Percentiles rank a stretch among this genome's conserved stretches.
Evolutionary conservation across 176 grass and related monocot genomes (phyloP).

Genomic region (Ensete ventricosum): DNA sequence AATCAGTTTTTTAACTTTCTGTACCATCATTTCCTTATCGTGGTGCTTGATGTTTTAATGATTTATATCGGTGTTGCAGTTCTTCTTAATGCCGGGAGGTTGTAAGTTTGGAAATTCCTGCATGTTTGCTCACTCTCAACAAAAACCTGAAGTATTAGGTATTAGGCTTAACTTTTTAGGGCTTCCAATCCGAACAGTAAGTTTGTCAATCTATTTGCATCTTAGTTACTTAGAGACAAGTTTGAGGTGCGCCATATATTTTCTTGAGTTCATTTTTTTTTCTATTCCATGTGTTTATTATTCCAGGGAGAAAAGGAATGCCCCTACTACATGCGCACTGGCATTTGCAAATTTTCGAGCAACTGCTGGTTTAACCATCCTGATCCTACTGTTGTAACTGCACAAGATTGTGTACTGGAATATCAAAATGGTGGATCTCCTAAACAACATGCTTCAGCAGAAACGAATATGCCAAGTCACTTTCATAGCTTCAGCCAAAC

Average conservation of each 20-base stretch:
- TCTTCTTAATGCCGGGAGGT: constrained; percentile 9
- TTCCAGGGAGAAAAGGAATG: constrained; percentile 15
- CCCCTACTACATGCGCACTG: constrained; percentile 14
- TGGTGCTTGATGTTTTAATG: not conserved
- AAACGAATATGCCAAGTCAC: not conserved
- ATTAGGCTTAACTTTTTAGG: constrained; percentile 7
- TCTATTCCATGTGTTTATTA: not conserved
- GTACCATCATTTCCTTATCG: not conserved
- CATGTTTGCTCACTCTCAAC: constrained; percentile 3
- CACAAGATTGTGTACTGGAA: not conserved
- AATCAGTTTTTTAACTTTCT: not conserved
- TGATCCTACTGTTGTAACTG: not conserved
- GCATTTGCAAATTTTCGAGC: constrained; percentile 12
- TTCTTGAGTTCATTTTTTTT: not conserved
- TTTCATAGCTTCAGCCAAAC: not conserved
- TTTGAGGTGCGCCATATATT: not conserved
- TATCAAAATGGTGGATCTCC: constrained; percentile 1
- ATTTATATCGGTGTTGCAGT: constrained; percentile 6
- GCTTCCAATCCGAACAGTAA: constrained; percentile 17
- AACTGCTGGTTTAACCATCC: constrained; percentile 12
- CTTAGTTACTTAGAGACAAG: not conserved
- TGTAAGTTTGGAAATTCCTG: constrained; percentile 7
- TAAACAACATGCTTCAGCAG: not conserved
- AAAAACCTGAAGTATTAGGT: not conserved
- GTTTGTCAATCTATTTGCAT: not conserved